phyloP scores from a whole-genome alignment of 2,329 filamentous ascomycete genomes.

The Akanthomyces dipterigenus region DNA sequence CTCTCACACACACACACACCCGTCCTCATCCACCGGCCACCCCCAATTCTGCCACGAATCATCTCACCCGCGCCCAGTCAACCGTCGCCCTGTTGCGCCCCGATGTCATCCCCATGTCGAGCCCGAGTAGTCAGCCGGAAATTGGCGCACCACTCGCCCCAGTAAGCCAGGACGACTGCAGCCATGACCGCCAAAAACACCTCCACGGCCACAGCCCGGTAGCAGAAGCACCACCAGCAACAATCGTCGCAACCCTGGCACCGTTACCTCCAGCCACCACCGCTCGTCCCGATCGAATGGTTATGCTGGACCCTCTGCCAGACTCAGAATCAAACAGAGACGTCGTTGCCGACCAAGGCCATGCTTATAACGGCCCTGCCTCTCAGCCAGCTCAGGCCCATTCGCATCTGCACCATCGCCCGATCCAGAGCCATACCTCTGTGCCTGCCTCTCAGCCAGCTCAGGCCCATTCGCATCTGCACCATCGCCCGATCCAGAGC shows the following conservation, averaged over 20 bases:
- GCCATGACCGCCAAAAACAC: not conserved
- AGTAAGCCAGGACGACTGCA: slow-evolving; percentile 30
- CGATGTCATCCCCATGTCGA: slow-evolving; percentile 56
- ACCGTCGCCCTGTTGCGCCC: slow-evolving; percentile 24
- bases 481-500: not conserved
- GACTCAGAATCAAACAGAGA: not conserved
- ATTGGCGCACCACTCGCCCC: slow-evolving; percentile 47
- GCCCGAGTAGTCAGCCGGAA: slow-evolving; percentile 42
- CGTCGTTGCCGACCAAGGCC: not conserved
- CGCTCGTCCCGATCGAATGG: not conserved
- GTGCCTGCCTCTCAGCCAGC: not conserved
- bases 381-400: not conserved
- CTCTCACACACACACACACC: not conserved
- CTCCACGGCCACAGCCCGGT: slow-evolving; percentile 7
- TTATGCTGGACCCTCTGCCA: not conserved
- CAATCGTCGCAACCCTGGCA: not conserved
- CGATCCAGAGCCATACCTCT: not conserved
- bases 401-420: not conserved
- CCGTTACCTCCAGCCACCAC: not conserved
- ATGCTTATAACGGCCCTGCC: not conserved
- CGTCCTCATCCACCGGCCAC: not conserved
- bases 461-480: not conserved
- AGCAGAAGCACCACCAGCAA: slow-evolving; percentile 3
- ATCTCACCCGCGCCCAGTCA: slow-evolving; percentile 20
- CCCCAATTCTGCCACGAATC: slow-evolving; percentile 14